Conservation (phyloP, 345 rosid genomes). For the Dipteronia dyeriana region DNA sequence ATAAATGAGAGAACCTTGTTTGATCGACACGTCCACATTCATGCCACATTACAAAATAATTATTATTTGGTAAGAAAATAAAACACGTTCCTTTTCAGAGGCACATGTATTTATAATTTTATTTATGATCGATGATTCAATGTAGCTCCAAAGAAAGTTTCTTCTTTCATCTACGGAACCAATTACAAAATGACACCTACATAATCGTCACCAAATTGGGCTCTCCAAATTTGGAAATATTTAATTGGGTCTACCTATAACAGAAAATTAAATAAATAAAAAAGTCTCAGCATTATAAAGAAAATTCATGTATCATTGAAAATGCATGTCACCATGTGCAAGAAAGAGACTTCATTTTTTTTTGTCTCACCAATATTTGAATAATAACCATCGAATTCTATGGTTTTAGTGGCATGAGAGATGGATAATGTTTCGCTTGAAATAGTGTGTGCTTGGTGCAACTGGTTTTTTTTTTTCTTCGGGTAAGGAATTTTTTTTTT, state of each 20-base stretch:
- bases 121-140: no score
- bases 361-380: neutral
- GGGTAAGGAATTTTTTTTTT: neutral
- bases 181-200: conserved; percentile 2
- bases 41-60: neutral
- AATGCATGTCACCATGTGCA: neutral
- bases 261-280: no score
- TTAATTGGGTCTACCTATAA: neutral
- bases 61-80: neutral
- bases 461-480: neutral
- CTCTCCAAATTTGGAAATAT: conserved; percentile 19
- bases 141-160: neutral
- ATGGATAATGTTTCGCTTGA: neutral
- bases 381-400: neutral
- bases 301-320: neutral
- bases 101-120: no score
- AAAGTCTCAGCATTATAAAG: neutral
- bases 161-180: neutral
- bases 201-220: conserved; percentile 12
- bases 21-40: conserved; percentile 14
- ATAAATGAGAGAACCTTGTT: no score
- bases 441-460: neutral
- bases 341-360: neutral
- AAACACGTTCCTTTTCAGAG: neutral
- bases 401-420: neutral